Base-by-base conservation (phyloP, 192 early-diverging fungal genomes). In the Piromyces finnis region DNA sequence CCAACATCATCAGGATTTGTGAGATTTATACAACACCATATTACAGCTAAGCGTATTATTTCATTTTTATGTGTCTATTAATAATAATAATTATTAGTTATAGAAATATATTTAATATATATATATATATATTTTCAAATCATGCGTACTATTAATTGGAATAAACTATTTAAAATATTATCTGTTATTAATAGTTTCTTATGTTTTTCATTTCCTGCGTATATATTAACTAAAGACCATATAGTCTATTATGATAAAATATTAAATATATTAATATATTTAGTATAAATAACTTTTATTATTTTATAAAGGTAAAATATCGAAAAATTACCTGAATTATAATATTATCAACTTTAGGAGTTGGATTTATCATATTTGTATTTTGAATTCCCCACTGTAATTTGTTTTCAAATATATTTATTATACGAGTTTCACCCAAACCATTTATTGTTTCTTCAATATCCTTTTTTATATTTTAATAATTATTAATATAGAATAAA, bases 51-150 rank as follows among this genome's bases (percentile, higher is more conserved):
- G 15, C 37, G 29, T 83, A 80, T 81, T 77, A 80, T 30, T 80
- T 27, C 83, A 83, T 18, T 85, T 84, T 28, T 84, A 82, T 77
- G 80, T 28, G 59, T 91, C 89, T 27, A 94, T 90, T 5, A 83
- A 82, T 87, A 91, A 93, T n/a, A n/a, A n/a, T n/a, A n/a, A 16
- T 92, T 92, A 77, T 93, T 82, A 83, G 94, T 95, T 77, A 94
- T 92, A 29, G 94, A 84, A 81, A 87, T 88, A 92, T 92, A 95
- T 27, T 89, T 84, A 17, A 92, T 87, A 5, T 87, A 92, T 4
- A 92, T 82, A 5, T 92, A 90, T 35, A 94, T 87, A 27, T 85
- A 39, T 15, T 15, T 12, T 39, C n/a, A n/a, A n/a, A n/a, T n/a
- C n/a, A n/a, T n/a, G 15, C 37, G 7, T 15, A 39, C 37, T 39